Base-by-base conservation (phyloP, 495 filamentous ascomycete species). In the Rostrohypoxylon terebratum region DNA sequence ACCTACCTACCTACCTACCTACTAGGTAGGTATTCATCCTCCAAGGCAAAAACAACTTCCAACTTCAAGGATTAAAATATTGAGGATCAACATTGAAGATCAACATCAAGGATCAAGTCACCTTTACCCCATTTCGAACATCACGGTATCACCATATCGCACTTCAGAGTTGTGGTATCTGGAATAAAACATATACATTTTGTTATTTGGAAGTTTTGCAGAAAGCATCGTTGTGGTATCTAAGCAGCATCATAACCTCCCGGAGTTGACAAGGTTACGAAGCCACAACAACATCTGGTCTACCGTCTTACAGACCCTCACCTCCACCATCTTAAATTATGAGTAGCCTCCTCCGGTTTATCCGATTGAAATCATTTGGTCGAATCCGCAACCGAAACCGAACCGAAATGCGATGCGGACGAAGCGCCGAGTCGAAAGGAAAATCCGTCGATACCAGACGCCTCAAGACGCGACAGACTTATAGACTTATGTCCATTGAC, bases 121-220 rank as follows among this genome's bases (percentile, higher is more conserved):
- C 13, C 0, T 51, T 23, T 28, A 23, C 13, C 23, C 5, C 31
- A n/a, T 5, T 5, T n/a, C 48, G 4, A 53, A 28, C 23, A 23
- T 31, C 21, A 25, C 47, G 9, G 47, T 2, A 44, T 59, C 55
- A 42, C 20, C 48, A 25, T n/a, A 53, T 31, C 48, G 23, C 21
- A 31, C 23, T 10, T 16, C 28, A n/a, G 48, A 14, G 13, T n/a
- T 25, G 48, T 25, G 4, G 13, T 23, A 31, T 53, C 48, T 59
- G 44, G 13, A 14, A 7, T 45, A 50, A 11, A 58, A 71, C 68
- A 71, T 71, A 61, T 71, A 71, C 68, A 71, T 53, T 36, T 60
- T 36, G 59, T 8, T 66, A 25, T 71, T 8, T 66, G 28, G 65
- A 54, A 45, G 45, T 54, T 31, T 25, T 72, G 57, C 64, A 63